Evolutionary conservation across 106 monocot species (phyloP), one percentile per base, ranked within the genome.

Genomic region (Apostasia shenzhenica): DNA sequence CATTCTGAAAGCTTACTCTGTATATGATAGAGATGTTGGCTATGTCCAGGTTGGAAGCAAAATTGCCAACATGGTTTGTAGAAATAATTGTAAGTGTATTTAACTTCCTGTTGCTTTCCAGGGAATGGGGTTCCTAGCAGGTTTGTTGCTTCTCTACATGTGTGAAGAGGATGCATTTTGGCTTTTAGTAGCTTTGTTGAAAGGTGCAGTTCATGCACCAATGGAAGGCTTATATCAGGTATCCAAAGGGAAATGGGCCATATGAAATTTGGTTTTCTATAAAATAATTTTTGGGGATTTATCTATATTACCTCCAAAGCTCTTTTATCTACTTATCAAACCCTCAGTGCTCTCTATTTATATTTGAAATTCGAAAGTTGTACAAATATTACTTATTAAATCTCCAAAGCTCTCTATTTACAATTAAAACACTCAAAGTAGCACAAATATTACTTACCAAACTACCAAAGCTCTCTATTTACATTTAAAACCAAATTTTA

Each of bases 111-210:
- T 44, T 86, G 53, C 42, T 47, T 73, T 77, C 37, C 83, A 99
- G 99, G 99, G 99, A 57, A 99, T 99, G 99, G 99, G 99, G 6
- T 99, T 90, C 68, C 71, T 99, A 70, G 90, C 93, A 9, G 99
- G 93, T 62, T 54, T 99, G 56, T 69, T 99, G 43, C 90, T 99
- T 72, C 93, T 99, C 45, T 99, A 99, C 61, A 99, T 99, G 99
- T 85, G 93, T 67, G 99, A 99, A 73, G 99, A 99, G 70, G 99
- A 99, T 86, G 99, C 87, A 62, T 99, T 99, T 76, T 99, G 99
- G 99, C 72, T 99, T n/a, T 81, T 99, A 58, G 99, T 99, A 76
- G 99, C 99, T 61, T 77, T 99, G 64, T 76, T 99, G 57, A 99
- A 99, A 67, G 99, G 99, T 50, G 93, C 93, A 71, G 87, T 99